A percentile compares a stretch with the other conserved stretches of the same genome.
Conservation (phyloP, 1,139 yeast genomes). For the Taphrina wiesneri region DNA sequence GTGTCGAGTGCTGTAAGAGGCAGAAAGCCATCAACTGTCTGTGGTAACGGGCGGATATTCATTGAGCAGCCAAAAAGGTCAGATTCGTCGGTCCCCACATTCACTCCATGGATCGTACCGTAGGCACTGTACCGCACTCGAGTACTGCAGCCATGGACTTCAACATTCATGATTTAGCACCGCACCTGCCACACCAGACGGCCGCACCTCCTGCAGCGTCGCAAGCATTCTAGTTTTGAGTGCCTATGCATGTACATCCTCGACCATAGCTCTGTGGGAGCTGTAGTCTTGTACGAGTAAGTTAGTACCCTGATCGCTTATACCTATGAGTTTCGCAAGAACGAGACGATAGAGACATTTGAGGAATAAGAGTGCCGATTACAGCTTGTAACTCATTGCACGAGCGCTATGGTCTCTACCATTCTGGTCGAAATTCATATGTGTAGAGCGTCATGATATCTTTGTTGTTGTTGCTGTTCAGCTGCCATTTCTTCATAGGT, state of each 20-base stretch:
- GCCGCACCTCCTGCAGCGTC: too few relatives aligned
- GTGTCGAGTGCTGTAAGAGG: conserved; percentile 10
- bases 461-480: background rate
- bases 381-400: background rate
- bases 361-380: too few relatives aligned
- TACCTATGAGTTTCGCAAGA: too few relatives aligned
- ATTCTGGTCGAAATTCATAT: background rate
- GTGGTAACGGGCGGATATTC: background rate
- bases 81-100: background rate
- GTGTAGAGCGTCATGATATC: background rate
- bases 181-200: too few relatives aligned
- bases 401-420: background rate
- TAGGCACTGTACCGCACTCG: background rate
- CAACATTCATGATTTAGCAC: too few relatives aligned
- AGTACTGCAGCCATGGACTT: background rate
- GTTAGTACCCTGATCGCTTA: too few relatives aligned
- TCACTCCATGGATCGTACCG: background rate
- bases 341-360: too few relatives aligned
- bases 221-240: too few relatives aligned
- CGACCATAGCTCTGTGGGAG: too few relatives aligned
- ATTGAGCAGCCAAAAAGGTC: background rate
- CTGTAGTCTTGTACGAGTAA: too few relatives aligned
- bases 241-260: too few relatives aligned
- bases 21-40: background rate
- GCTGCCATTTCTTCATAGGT: background rate